Evolutionary conservation across 306 rosid genomes (phyloP).

Genomic region (Dalbergia oliveri): DNA sequence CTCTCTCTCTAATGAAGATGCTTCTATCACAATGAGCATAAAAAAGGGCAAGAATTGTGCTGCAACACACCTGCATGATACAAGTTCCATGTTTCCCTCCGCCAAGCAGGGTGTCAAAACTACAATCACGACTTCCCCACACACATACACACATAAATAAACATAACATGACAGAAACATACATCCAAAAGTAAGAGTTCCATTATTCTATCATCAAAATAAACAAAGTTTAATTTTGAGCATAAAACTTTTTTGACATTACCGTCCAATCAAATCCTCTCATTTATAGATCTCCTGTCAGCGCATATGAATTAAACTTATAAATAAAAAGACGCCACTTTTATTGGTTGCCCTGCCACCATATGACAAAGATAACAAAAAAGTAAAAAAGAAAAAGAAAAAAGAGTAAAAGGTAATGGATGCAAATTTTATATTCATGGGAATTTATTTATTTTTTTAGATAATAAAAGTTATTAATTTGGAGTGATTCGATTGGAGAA

Average conservation of each 20-base stretch:
- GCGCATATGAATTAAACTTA: too few relatives aligned
- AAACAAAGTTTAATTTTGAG: too few relatives aligned
- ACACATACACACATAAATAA: background rate
- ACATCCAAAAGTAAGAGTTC: constrained; percentile 3
- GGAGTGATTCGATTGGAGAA: background rate
- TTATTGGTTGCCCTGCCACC: constrained; percentile 37
- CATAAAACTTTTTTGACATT: too few relatives aligned
- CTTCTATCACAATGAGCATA: constrained; percentile 1
- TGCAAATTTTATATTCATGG: background rate
- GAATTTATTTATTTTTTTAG: background rate
- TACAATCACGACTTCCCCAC: background rate
- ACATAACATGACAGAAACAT: background rate
- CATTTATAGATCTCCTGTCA: too few relatives aligned
- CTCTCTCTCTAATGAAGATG: background rate
- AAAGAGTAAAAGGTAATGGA: background rate
- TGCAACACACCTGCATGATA: constrained; percentile 1
- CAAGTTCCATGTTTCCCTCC: constrained; percentile 28
- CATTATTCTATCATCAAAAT: background rate
- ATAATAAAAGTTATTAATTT: background rate
- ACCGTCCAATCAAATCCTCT: too few relatives aligned
- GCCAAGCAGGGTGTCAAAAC: background rate
- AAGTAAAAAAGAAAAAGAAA: background rate
- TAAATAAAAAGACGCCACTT: background rate
- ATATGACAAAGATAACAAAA: background rate
- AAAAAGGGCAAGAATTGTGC: background rate